Evolutionary conservation across 495 filamentous ascomycete species (phyloP), one percentile per base, ranked within the genome.

Genomic region (Lasiosphaeria hispida): DNA sequence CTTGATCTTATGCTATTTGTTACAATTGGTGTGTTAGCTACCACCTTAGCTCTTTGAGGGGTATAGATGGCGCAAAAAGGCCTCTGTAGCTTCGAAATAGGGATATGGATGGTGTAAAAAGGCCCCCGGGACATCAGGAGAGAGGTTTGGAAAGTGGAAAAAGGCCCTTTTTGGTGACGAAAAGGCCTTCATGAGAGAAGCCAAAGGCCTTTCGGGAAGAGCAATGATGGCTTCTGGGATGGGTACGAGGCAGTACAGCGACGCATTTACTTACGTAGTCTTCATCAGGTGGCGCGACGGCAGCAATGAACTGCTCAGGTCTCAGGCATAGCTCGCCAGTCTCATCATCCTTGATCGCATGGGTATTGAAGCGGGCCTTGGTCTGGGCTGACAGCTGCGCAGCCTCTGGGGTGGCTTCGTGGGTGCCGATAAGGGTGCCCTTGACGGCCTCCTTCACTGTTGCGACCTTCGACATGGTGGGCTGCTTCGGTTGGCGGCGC

Each of bases 1-100:
- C 73, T 90, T 88, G 77, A 97, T 97, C 74, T 98, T 98, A 78
- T 97, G 93, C 92, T 97, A 62, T 59, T 57, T 30, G 5, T 30
- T 30, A 2, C 23, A 2, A 30, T 30, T 5, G 5, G 23, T 30
- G 23, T 2, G 23, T 30, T 30, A 30, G 23, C 23, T 5, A 5
- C 5, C 5, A 30, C 5, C 23, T 5, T 5, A 2, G 23, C 2
- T 30, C 5, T 2, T 30, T 5, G 5, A 30, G 23, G 5, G 23
- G 23, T 30, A 30, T 30, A 5, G 5, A 30, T 30, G 23, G 23
- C 5, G 2, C 5, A 30, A 30, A 30, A 30, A 30, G 23, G 23
- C 23, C 23, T n/a, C n/a, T n/a, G n/a, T n/a, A n/a, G n/a, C n/a
- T n/a, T n/a, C n/a, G n/a, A n/a, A n/a, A n/a, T n/a, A 30, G 23